Base-by-base conservation (phyloP, 805 yeast genomes). In the Clavispora fructus region DNA sequence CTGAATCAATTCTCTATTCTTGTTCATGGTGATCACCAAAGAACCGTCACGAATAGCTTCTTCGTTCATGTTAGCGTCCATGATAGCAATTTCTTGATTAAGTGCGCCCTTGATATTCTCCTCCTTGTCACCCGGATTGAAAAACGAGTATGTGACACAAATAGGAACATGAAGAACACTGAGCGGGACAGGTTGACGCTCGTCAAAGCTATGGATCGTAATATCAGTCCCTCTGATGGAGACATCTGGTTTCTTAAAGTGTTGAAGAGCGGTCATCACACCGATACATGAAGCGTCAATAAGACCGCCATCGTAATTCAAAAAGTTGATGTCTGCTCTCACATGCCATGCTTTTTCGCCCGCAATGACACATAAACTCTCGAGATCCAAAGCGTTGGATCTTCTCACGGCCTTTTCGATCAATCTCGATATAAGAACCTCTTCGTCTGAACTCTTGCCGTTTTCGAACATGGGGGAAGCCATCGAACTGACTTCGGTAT, bases 291-390 rank as follows among this genome's bases (percentile, higher is more conserved):
- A 84, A 7, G 89, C 86, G 64, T 94, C 99, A 35, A 91, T 83
- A 41, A 94, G 77, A 16, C 95, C 95, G 37, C 99, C 99, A 65
- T 94, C 99, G 59, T 81, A 89, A 61, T 90, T 85, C 47, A 94
- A 67, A 57, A 87, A 87, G 59, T 90, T 95, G 14, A 94, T 80
- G 60, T 91, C 97, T 0, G 95, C 97, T 47, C 95, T 77, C 11
- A 94, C 73, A 46, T 82, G 76, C 99, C 99, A 94, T 60, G 95
- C 90, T 53, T 88, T 84, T 44, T 82, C 77, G 2, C 97, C 98
- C 0, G 97, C 95, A 19, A 87, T 79, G 39, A 94, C 88, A 68
- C 98, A 92, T 39, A 94, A 68, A 41, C 88, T 80, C 63, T 94
- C 99, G 37, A 92, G 75, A 65, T 94, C 99, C 39, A 94, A 68